Base-by-base conservation (phyloP, 352 stramenopile species). In the Phytophthora meadii region DNA sequence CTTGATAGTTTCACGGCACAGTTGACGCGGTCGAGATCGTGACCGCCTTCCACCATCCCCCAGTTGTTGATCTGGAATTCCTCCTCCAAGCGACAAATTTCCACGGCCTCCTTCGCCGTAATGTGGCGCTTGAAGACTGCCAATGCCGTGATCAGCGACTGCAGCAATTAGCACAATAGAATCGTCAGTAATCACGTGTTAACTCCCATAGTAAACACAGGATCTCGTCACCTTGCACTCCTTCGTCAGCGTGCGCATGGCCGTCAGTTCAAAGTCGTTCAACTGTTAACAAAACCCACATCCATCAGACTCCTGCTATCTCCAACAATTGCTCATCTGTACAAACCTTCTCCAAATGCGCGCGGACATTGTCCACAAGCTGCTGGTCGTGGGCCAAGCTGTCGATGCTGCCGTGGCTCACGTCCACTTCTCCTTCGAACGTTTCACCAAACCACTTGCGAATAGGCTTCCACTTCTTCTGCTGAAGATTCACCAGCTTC, bases 11-110 rank as follows among this genome's bases (percentile, higher is more conserved):
- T 88, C 27, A 95, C 87, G 5, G 74, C 71, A 70, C 83, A 93
- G 72, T 97, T 94, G 36, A 94, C 89, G 59, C 89, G 86, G 68
- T 97, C 89, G 22, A 97, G 76, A 68, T 97, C 89, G 61, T 97
- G 89, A 57, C 89, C 89, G 34, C 89, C 89, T 64, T 97, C 89
- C 17, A 97, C 89, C 56, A 97, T 78, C 2, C 89, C 89, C 89
- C 89, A 97, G 47, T 87, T 83, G 54, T 76, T 82, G 64, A 96
- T 96, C 79, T 96, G 87, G 74, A 93, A 96, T 59, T 96, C 88
- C 48, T 96, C 88, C 56, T 96, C 88, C 48, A 95, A 56, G 27
- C 88, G 87, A 44, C 82, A 87, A 14, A 94, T 77, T 4, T 94
- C 85, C 74, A 94, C 93, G 8, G 88, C 88, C 61, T 95, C 88